Evolutionary conservation across 306 rosid species (phyloP).

Genomic region (Vachellia collinsii): DNA sequence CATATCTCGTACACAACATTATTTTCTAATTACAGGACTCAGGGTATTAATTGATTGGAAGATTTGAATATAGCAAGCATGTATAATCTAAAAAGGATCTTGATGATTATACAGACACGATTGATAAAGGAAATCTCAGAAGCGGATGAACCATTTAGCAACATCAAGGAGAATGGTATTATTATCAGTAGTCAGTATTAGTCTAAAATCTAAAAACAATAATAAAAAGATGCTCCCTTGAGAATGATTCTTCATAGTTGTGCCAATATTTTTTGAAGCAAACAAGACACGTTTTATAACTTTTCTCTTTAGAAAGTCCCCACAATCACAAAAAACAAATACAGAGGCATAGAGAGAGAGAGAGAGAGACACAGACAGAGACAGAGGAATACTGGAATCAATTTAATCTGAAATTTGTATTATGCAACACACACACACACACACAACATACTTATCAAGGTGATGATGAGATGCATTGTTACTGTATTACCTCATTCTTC

Average conservation of each 20-base stretch:
- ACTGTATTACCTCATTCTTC: too few relatives aligned
- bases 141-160: slow-evolving; percentile 43
- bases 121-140: slow-evolving; percentile 33
- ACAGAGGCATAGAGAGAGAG: slow-evolving; percentile 20
- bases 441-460: too few relatives aligned
- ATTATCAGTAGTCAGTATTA: too few relatives aligned
- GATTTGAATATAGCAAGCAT: slow-evolving; percentile 33
- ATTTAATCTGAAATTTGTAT: too few relatives aligned
- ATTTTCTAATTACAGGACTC: slow-evolving; percentile 32
- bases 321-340: slow-evolving; percentile 54
- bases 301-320: slow-evolving; percentile 57
- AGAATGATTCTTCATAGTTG: slow-evolving; percentile 55
- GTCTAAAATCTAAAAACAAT: slow-evolving; percentile 44
- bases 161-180: too few relatives aligned
- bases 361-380: too few relatives aligned
- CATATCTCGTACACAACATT: too few relatives aligned
- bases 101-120: slow-evolving; percentile 68
- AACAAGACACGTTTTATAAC: slow-evolving; percentile 63
- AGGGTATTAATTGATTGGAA: slow-evolving; percentile 36
- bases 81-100: slow-evolving; percentile 48
- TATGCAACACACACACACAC: too few relatives aligned
- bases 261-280: slow-evolving; percentile 60
- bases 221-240: slow-evolving; percentile 53
- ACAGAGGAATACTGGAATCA: too few relatives aligned
- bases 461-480: too few relatives aligned